These are phyloP conservation scores for Daedaleopsis nitida DNA, from an alignment of 768 basidiomycete species.

Conservation along the genomic window DNA sequence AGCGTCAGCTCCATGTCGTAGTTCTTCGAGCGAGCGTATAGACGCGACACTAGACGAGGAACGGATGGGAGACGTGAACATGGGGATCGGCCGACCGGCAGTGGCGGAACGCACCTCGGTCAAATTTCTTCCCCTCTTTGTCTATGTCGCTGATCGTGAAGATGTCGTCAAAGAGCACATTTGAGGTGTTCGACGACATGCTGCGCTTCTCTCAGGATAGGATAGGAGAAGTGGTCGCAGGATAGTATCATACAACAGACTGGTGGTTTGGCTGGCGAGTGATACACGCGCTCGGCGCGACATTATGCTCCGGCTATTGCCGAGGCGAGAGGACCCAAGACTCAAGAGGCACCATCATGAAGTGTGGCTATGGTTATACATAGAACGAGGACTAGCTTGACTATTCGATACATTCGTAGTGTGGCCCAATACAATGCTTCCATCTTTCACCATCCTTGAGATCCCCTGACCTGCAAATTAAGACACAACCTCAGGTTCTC, in stretches of 20 bases:
- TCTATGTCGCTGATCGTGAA: constrained; percentile 85
- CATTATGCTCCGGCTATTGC: no score
- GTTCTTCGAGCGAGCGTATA: constrained; percentile 88
- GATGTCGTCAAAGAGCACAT: constrained; percentile 90
- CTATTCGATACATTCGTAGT: neutral
- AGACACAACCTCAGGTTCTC: constrained; percentile 69
- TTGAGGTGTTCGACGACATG: constrained; percentile 49
- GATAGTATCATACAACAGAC: neutral
- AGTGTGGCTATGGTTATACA: no score
- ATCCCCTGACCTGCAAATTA: constrained; percentile 50
- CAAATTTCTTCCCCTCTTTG: constrained; percentile 96
- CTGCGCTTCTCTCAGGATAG: neutral
- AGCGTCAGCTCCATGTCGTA: constrained; percentile 91
- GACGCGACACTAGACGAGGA: constrained; percentile 71
- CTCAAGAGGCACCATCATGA: no score
- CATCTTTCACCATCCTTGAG: constrained; percentile 22
- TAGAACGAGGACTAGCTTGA: no score
- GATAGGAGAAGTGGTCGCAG: neutral
- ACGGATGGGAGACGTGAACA: neutral
- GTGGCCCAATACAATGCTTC: no score
- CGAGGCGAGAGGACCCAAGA: no score
- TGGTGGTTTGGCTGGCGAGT: neutral
- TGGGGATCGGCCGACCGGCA: neutral
- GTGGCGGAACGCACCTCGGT: constrained; percentile 70
- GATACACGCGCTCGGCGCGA: no score